A percentile compares a stretch with the other conserved stretches of the same genome.
Evolutionary conservation across 352 stramenopile species (phyloP).

Genomic region (Pythium pectinolyticum): DNA sequence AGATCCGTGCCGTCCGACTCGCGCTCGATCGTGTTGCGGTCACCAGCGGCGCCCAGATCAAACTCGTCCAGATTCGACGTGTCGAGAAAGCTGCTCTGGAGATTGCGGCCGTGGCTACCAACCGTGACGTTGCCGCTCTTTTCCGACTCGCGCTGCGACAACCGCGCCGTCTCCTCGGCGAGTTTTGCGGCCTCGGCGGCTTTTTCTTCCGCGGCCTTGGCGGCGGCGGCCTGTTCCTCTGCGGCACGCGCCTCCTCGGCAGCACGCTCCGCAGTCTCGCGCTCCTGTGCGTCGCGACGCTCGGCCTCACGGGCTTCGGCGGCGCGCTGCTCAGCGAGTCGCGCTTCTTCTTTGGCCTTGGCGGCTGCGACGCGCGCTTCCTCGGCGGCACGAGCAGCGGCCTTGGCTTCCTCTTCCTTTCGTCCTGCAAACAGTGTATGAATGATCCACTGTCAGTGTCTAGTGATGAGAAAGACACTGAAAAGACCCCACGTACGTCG

Average conservation of each 20-base stretch:
- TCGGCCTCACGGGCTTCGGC: constrained; percentile 31
- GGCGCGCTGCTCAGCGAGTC: constrained; percentile 33
- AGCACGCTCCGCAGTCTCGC: constrained; percentile 33
- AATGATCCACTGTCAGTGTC: background rate
- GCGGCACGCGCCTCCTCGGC: constrained; percentile 28
- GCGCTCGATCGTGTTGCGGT: constrained; percentile 43
- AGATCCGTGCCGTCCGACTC: constrained; percentile 71
- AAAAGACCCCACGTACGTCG: constrained; percentile 34
- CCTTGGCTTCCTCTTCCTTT: constrained; percentile 33
- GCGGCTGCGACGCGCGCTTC: constrained; percentile 17
- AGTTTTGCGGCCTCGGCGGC: constrained; percentile 10
- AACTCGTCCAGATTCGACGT: constrained; percentile 59
- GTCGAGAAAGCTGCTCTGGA: constrained; percentile 29
- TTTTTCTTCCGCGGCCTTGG: constrained; percentile 26
- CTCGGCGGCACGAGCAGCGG: constrained; percentile 27
- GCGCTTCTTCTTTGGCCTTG: constrained; percentile 23
- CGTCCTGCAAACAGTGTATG: constrained; percentile 10
- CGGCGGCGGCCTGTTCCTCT: constrained; percentile 30
- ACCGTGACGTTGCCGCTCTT: constrained; percentile 7
- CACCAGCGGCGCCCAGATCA: constrained; percentile 54
- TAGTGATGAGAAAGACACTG: background rate
- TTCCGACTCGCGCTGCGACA: constrained; percentile 24
- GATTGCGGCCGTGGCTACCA: constrained; percentile 9
- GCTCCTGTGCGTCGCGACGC: constrained; percentile 35
- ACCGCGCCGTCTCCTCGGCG: constrained; percentile 24